Conservation (phyloP, 2,329 filamentous ascomycete genomes). For the Phoma sp. region DNA sequence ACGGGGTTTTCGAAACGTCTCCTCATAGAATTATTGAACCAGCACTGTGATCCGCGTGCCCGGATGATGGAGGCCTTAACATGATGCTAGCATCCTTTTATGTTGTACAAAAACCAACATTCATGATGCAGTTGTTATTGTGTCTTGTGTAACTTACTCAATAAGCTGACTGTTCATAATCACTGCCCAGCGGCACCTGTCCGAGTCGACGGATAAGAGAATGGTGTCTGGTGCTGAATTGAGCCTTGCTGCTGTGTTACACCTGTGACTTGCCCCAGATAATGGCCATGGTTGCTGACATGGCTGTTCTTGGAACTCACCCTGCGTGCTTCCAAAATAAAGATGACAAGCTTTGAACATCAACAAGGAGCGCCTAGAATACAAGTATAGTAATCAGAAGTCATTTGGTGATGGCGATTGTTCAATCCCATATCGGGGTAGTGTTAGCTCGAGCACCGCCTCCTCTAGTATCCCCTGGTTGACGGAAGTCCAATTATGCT, state of each 20-base stretch:
- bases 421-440: background rate
- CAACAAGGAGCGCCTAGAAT: background rate
- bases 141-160: background rate
- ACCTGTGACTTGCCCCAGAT: background rate
- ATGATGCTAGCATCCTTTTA: too few species aligned
- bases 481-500: slow-evolving; percentile 12
- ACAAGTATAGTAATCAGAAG: background rate
- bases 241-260: background rate
- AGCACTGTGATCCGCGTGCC: background rate
- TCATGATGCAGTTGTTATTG: background rate
- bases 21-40: too few species aligned
- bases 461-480: background rate
- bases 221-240: background rate
- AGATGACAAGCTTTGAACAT: too few species aligned
- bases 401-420: background rate
- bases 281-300: background rate
- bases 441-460: background rate
- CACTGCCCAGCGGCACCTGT: background rate
- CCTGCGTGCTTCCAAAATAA: background rate
- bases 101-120: background rate
- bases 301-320: background rate
- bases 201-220: background rate
- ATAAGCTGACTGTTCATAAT: slow-evolving; percentile 6
- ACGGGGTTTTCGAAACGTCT: too few species aligned
- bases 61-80: background rate